phyloP scores from a whole-genome alignment of 2,329 filamentous ascomycete genomes.

The Podosphaera fusca region DNA sequence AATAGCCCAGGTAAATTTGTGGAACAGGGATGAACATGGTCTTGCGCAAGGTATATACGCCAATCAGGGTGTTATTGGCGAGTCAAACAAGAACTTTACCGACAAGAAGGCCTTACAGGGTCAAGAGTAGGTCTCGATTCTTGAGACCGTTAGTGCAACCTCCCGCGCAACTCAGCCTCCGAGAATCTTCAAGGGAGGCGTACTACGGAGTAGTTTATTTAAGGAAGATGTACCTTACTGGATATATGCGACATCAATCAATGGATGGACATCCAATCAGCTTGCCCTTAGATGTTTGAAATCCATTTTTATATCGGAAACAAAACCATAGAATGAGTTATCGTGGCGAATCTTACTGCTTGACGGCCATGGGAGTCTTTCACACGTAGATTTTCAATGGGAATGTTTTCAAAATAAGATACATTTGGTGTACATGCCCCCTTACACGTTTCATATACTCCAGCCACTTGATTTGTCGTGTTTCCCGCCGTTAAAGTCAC shows the following conservation, averaged over 20 bases:
- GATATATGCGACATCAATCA: neutral
- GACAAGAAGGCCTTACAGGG: neutral
- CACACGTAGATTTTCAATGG: neutral
- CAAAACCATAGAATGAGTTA: neutral
- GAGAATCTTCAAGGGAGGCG: neutral
- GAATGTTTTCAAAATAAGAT: neutral
- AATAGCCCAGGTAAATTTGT: neutral
- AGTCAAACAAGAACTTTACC: neutral
- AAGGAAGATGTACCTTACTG: neutral
- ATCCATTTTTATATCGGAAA: neutral
- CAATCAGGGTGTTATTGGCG: neutral
- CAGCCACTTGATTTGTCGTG: conserved; percentile 1
- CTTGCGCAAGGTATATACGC: neutral
- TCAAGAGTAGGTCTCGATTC: neutral
- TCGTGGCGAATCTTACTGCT: neutral
- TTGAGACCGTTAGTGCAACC: neutral
- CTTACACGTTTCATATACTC: neutral
- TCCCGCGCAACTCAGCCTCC: neutral
- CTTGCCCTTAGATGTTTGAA: neutral
- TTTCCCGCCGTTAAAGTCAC: neutral
- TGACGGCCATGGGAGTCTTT: neutral
- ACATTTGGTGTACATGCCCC: neutral
- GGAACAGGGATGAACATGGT: conserved; percentile 1
- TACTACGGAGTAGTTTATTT: neutral
- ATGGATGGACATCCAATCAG: neutral